phyloP scores from a whole-genome alignment of 768 basidiomycete species.

The Coprinopsis marcescibilis region DNA sequence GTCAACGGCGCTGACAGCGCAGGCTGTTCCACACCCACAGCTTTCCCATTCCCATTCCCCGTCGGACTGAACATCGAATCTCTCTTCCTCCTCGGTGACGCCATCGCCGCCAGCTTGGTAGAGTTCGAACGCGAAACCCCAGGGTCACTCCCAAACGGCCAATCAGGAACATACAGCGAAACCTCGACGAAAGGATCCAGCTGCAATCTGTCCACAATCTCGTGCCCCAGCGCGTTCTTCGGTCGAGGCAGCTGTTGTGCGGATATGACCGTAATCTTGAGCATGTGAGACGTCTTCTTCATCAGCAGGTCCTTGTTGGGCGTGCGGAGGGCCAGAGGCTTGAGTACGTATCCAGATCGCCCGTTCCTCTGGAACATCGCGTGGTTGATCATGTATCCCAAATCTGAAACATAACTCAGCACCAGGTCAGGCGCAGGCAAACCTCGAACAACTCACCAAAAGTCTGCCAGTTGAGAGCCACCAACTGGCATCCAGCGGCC shows the following conservation, averaged over 20 bases:
- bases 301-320: slow-evolving; percentile 54
- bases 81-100: slow-evolving; percentile 1
- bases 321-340: slow-evolving; percentile 70
- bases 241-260: slow-evolving; percentile 58
- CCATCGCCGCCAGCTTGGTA: not conserved
- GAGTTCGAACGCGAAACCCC: not conserved
- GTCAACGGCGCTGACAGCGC: not conserved
- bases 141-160: slow-evolving; percentile 31
- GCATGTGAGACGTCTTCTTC: slow-evolving; percentile 51
- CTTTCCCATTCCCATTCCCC: not conserved
- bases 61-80: not conserved
- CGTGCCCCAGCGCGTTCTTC: slow-evolving; percentile 30
- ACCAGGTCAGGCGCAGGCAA: not conserved
- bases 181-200: slow-evolving; percentile 67
- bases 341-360: slow-evolving; percentile 87
- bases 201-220: slow-evolving; percentile 10
- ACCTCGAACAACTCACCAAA: slow-evolving; percentile 52
- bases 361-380: slow-evolving; percentile 95
- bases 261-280: slow-evolving; percentile 50
- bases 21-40: not conserved
- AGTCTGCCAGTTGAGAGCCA: slow-evolving; percentile 97
- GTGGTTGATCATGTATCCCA: slow-evolving; percentile 89
- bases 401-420: slow-evolving; percentile 42
- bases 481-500: slow-evolving; percentile 85
- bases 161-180: slow-evolving; percentile 73